Evolutionary conservation across 768 basidiomycete genomes (phyloP), one percentile per base, ranked within the genome.

Genomic region (Macrolepiota dolichaula): DNA sequence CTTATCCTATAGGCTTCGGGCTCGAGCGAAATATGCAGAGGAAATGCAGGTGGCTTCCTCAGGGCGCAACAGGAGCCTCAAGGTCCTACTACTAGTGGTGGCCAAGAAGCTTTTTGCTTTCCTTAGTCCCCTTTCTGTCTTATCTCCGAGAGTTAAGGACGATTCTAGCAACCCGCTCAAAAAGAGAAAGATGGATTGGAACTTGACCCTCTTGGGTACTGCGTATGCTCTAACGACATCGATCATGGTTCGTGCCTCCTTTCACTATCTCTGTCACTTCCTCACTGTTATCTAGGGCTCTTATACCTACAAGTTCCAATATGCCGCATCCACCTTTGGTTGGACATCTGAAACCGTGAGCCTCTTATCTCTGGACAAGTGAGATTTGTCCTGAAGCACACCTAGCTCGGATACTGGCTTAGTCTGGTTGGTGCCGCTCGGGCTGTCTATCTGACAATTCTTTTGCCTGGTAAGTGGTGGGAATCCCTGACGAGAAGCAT

Each of bases 321-420:
- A 88, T 70, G 83, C 85, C 1, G 76, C 81, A 9, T 72, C 77
- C 0, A 77, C 74, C 2, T 92, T 89, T 69, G 77, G 79, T 2
- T 93, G 90, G 91, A 79, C 72, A 27, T 77, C 90, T 22, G 86
- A 89, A 74, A 76, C 72, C 58, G 88, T 89, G 64, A 37, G 81
- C 67, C n/a, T 25, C 37, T 11, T 19, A 56, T 4, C 11, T 3
- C 54, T 37, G 13, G 17, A 22, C 7, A 13, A 10, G 46, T 46
- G 27, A 54, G 24, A 17, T 22, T n/a, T 62, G 49, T 27, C 12
- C 55, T 52, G 17, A 12, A 17, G 19, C 42, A 44, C n/a, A 57
- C 51, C 35, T 58, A 91, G 90, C 69, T 86, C n/a, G 89, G 89
- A n/a, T 91, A 91, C 67, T 91, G 80, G 75, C 66, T 91, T 11